phyloP scores from a whole-genome alignment of 140 eudicot species.

The Cichorium intybus region DNA sequence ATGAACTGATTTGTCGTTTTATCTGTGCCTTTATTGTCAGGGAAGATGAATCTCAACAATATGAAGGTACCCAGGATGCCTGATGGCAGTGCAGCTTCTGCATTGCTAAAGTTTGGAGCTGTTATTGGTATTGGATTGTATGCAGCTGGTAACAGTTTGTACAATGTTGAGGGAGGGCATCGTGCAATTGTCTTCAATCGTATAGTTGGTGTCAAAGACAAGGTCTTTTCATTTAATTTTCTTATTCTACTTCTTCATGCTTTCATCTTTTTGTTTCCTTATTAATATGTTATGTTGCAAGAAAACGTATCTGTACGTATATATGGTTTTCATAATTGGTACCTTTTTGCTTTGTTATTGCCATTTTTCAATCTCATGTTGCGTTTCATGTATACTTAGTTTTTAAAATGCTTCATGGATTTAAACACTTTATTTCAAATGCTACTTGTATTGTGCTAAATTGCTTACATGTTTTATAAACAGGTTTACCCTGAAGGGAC shows the following conservation, averaged over 20 bases:
- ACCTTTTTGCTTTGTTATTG: neutral
- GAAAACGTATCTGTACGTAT: no score
- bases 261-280: neutral
- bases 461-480: constrained; percentile 2
- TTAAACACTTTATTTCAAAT: neutral
- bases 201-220: constrained; percentile 73
- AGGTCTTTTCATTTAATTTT: constrained; percentile 42
- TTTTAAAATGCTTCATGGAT: neutral
- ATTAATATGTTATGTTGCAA: no score
- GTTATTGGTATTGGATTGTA: constrained; percentile 73
- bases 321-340: no score
- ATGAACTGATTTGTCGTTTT: neutral
- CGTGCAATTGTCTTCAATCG: constrained; percentile 96
- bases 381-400: neutral
- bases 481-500: constrained; percentile 99
- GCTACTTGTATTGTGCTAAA: neutral
- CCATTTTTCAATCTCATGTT: neutral
- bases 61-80: constrained; percentile 80
- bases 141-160: constrained; percentile 76
- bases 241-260: neutral
- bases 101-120: constrained; percentile 66
- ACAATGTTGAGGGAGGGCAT: constrained; percentile 98
- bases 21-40: constrained; percentile 3
- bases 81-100: constrained; percentile 68
- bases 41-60: constrained; percentile 61